These are phyloP conservation scores for Hypomontagnella submonticulosa DNA, from an alignment of 495 filamentous ascomycete species.

Conservation along the genomic window DNA sequence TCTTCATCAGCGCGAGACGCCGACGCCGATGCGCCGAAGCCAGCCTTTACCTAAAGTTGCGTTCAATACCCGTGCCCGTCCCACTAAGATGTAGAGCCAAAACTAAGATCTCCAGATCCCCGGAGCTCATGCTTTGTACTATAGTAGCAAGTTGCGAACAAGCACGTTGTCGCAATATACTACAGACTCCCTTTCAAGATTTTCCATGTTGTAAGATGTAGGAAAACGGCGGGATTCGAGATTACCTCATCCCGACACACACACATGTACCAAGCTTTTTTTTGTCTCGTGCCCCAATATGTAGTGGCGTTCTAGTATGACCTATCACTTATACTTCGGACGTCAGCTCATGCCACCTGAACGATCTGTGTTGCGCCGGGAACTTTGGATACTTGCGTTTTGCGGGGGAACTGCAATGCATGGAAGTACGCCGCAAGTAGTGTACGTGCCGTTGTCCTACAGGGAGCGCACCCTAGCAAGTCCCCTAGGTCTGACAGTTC, in stretches of 20 bases:
- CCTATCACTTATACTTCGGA: conserved; percentile 4
- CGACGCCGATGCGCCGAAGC: conserved; percentile 28
- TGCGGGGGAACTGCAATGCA: conserved; percentile 23
- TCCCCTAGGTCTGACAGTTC: too few species aligned
- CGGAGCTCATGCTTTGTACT: background rate
- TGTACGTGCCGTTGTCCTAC: background rate
- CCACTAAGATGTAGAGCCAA: conserved; percentile 13
- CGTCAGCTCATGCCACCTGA: conserved; percentile 17
- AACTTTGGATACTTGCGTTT: conserved; percentile 10
- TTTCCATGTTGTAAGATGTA: too few species aligned
- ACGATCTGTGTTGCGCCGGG: conserved; percentile 22
- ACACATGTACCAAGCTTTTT: background rate
- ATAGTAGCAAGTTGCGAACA: too few species aligned
- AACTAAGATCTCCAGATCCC: conserved; percentile 11
- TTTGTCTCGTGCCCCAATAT: background rate
- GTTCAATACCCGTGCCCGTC: background rate
- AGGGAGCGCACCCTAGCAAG: background rate
- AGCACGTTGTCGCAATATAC: too few species aligned
- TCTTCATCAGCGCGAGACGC: conserved; percentile 25
- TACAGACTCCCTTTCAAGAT: too few species aligned
- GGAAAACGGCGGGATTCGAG: too few species aligned
- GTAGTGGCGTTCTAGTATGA: conserved; percentile 12
- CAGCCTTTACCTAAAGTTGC: too few species aligned
- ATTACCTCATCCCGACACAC: background rate
- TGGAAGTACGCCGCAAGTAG: background rate